Evolutionary conservation across 345 rosid genomes (phyloP).

Genomic region (Noccaea caerulescens): DNA sequence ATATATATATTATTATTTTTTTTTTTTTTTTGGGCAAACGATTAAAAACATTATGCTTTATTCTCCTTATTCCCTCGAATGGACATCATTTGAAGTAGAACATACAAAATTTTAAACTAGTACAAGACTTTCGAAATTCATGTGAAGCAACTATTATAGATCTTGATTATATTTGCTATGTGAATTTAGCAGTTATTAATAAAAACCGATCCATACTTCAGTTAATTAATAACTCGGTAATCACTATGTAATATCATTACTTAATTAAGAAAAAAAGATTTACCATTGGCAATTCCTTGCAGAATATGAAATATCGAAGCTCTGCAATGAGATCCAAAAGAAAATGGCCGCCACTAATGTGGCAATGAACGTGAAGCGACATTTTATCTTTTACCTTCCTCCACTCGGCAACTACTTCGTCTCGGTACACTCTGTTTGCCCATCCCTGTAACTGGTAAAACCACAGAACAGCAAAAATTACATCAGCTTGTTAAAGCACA

Average conservation of each 20-base stretch:
- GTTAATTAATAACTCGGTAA: too few species aligned
- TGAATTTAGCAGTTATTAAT: too few species aligned
- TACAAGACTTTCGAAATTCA: too few species aligned
- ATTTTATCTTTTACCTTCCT: slow-evolving; percentile 85
- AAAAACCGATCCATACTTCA: too few species aligned
- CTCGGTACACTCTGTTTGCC: slow-evolving; percentile 78
- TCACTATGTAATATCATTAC: not conserved
- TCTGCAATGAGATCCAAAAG: slow-evolving; percentile 64
- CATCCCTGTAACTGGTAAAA: slow-evolving; percentile 81
- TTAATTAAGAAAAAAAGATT: not conserved
- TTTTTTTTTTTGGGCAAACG: too few species aligned
- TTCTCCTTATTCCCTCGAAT: too few species aligned
- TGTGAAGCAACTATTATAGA: too few species aligned
- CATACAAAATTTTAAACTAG: too few species aligned
- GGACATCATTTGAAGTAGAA: too few species aligned
- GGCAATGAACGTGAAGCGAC: slow-evolving; percentile 98
- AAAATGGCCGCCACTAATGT: slow-evolving; percentile 91
- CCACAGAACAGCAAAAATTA: not conserved
- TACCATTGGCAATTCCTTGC: slow-evolving; percentile 90
- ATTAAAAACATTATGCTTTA: too few species aligned
- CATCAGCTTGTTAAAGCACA: not conserved
- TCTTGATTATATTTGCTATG: too few species aligned
- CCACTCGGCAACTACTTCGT: slow-evolving; percentile 98
- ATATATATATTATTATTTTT: too few species aligned
- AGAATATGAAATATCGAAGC: slow-evolving; percentile 82